These are phyloP conservation scores for Tilletia caries DNA, from an alignment of 1,284 basidiomycete species.

Conservation along the genomic window DNA sequence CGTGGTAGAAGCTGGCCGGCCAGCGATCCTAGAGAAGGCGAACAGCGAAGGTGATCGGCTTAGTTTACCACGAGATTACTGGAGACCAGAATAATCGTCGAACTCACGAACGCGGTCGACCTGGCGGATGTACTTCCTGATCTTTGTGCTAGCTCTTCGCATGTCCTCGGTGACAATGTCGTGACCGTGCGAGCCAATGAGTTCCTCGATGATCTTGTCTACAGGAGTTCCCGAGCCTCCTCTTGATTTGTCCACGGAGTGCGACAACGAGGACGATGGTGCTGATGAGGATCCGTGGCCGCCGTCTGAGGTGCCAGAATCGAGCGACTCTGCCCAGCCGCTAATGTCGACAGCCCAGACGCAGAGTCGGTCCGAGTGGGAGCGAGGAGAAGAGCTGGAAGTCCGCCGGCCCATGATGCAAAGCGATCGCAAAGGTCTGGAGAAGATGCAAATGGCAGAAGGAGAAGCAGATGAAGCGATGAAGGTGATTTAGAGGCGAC, in stretches of 20 bases:
- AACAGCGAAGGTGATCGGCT: too few relatives aligned
- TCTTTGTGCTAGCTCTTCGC: constrained; percentile 1
- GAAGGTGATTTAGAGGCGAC: neutral
- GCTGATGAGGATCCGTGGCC: neutral
- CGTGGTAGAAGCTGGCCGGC: constrained; percentile 14
- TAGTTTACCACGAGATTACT: too few relatives aligned
- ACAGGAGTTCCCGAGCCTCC: neutral
- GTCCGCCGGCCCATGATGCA: neutral
- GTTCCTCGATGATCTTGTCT: constrained; percentile 9
- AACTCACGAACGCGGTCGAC: constrained; percentile 13
- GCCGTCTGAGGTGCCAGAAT: neutral
- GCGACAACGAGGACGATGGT: neutral
- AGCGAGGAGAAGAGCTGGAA: neutral
- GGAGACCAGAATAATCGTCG: neutral
- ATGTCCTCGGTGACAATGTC: constrained; percentile 1
- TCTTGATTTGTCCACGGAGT: neutral
- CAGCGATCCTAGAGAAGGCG: constrained; percentile 13
- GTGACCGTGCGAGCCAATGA: neutral
- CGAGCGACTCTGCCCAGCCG: constrained; percentile 6
- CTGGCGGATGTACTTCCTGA: neutral
- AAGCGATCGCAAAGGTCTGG: neutral
- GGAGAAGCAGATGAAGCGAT: neutral
- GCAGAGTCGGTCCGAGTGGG: constrained; percentile 7
- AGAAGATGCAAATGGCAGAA: neutral
- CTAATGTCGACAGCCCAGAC: constrained; percentile 19